Percentiles rank a stretch among this genome's conserved stretches.
These are phyloP conservation scores for Coemansia sp. DNA, from an alignment of 192 early-diverging fungal species.

Conservation along the genomic window DNA sequence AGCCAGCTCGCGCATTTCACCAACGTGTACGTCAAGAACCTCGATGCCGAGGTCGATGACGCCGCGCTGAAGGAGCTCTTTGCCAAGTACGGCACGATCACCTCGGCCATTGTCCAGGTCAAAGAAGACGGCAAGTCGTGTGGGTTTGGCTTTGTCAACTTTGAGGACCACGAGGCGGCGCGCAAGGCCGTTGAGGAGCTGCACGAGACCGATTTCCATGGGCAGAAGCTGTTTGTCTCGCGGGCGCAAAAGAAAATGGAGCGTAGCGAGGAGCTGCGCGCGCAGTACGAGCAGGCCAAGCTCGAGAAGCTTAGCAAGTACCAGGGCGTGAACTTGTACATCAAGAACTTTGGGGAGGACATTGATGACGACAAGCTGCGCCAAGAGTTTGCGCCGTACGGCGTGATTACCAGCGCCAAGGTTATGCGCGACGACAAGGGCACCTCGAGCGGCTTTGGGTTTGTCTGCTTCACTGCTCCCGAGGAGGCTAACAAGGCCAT, in stretches of 20 bases:
- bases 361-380: conserved; percentile 95
- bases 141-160: conserved; percentile 98
- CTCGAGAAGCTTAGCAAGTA: conserved; percentile 96
- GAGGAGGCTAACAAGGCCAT: conserved; percentile 98
- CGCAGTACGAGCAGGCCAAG: conserved; percentile 91
- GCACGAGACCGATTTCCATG: conserved; percentile 87
- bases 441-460: conserved; percentile 90
- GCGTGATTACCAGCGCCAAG: conserved; percentile 94
- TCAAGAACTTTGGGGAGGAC: conserved; percentile 97
- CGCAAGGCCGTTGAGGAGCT: conserved; percentile 82
- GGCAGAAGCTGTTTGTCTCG: conserved; percentile 88
- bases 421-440: conserved; percentile 94
- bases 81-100: conserved; percentile 71
- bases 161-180: conserved; percentile 83
- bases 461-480: conserved; percentile 98
- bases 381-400: conserved; percentile 93
- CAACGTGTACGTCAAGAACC: conserved; percentile 97
- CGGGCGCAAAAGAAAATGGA: conserved; percentile 99
- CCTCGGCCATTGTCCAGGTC: conserved; percentile 69
- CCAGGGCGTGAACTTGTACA: conserved; percentile 97
- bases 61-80: conserved; percentile 79
- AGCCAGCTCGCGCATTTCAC: conserved; percentile 89
- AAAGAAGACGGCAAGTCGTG: conserved; percentile 83
- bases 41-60: conserved; percentile 74
- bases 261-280: conserved; percentile 92